Percentiles rank a stretch among this genome's conserved stretches.
These are phyloP conservation scores for Mycocentrospora acerina DNA, from an alignment of 2,329 filamentous ascomycete genomes.

Conservation along the genomic window DNA sequence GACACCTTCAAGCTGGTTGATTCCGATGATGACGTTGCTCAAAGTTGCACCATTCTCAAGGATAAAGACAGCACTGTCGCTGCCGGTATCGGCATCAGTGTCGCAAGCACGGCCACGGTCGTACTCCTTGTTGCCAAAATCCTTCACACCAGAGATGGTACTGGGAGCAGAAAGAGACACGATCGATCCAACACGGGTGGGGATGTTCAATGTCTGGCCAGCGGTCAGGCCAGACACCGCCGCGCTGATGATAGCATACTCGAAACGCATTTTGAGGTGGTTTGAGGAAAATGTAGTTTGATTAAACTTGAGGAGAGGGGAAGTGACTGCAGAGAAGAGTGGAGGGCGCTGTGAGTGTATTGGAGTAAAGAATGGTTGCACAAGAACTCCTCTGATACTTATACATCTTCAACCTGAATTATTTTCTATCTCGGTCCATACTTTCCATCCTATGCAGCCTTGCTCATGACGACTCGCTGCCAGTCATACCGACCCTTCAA, in stretches of 20 bases:
- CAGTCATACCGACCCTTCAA: no score
- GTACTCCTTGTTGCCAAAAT: slow-evolving; percentile 12
- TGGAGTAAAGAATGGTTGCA: no score
- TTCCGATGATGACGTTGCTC: slow-evolving; percentile 55
- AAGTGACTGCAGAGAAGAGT: no score
- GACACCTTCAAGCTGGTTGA: slow-evolving; percentile 50
- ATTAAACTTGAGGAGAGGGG: no score
- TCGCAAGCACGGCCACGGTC: slow-evolving; percentile 11
- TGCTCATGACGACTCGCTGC: no score
- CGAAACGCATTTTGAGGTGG: slow-evolving; percentile 5
- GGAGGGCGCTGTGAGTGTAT: no score
- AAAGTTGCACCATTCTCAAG: slow-evolving; percentile 51
- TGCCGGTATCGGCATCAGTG: slow-evolving; percentile 12
- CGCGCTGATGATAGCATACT: slow-evolving; percentile 27
- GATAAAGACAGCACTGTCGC: slow-evolving; percentile 50
- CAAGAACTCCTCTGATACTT: no score
- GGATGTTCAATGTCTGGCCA: slow-evolving; percentile 32
- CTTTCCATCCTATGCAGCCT: no score
- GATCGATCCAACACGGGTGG: slow-evolving; percentile 24
- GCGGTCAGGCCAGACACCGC: slow-evolving; percentile 34
- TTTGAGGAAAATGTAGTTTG: no score
- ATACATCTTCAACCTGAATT: no score
- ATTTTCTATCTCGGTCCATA: no score
- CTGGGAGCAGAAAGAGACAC: slow-evolving; percentile 20
- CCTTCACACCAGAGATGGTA: slow-evolving; percentile 11